A percentile compares a stretch with the other conserved stretches of the same genome.
Evolutionary conservation across 768 basidiomycete genomes (phyloP).

Genomic region (Suillus occidentalis): DNA sequence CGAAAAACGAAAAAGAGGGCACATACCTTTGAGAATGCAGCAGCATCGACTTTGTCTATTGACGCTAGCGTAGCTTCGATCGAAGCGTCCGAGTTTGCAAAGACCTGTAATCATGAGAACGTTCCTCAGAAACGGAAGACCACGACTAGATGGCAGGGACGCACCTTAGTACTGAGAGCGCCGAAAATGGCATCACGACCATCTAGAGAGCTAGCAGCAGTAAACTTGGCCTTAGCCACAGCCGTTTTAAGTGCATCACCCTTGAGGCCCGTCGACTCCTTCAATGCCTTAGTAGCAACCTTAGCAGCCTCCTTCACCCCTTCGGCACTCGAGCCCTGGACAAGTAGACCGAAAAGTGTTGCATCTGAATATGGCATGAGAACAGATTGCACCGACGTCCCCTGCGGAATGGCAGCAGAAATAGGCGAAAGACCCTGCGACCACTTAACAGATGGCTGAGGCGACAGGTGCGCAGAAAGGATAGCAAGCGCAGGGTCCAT

Average conservation of each 20-base stretch:
- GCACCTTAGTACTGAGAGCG: conserved; percentile 64
- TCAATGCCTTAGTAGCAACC: conserved; percentile 66
- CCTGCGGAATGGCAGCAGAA: conserved; percentile 54
- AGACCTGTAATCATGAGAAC: conserved; percentile 44
- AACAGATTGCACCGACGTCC: conserved; percentile 68
- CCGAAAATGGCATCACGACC: conserved; percentile 64
- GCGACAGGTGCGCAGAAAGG: conserved; percentile 78
- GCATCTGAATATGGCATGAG: conserved; percentile 93
- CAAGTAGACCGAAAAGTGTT: conserved; percentile 77
- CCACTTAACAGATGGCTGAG: conserved; percentile 86
- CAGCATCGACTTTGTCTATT: conserved; percentile 67
- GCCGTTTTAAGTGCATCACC: conserved; percentile 78
- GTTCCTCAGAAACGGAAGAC: background rate
- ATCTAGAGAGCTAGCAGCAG: conserved; percentile 70
- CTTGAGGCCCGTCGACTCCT: conserved; percentile 48
- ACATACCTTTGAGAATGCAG: conserved; percentile 70
- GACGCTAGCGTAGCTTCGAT: conserved; percentile 63
- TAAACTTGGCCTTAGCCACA: conserved; percentile 85
- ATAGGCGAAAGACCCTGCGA: conserved; percentile 70
- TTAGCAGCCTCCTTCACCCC: conserved; percentile 69
- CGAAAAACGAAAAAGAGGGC: background rate
- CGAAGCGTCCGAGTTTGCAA: conserved; percentile 55
- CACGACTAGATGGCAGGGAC: conserved; percentile 15
- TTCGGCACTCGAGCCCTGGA: conserved; percentile 65
- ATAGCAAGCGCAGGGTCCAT: conserved; percentile 73